Conservation (phyloP, 2,329 filamentous ascomycete species). For the Apiospora hydei region DNA sequence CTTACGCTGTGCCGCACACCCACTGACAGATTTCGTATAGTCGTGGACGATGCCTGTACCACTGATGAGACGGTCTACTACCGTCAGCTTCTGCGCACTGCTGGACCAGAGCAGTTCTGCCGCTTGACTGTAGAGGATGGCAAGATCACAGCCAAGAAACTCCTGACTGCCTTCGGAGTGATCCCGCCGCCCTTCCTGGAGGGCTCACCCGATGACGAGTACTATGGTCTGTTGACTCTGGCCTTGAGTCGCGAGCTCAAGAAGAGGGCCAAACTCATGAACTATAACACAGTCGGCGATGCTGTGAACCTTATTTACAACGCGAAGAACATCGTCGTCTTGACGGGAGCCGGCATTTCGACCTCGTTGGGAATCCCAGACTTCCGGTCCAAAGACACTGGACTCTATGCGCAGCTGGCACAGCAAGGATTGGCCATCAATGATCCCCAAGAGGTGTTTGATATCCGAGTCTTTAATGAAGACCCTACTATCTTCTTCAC, state of each 20-base stretch:
- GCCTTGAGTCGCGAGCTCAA: constrained; percentile 82
- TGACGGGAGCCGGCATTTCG: constrained; percentile 95
- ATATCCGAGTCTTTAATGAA: constrained; percentile 84
- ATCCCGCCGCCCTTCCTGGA: constrained; percentile 77
- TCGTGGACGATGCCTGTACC: constrained; percentile 35
- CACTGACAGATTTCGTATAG: constrained; percentile 30
- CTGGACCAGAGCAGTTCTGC: constrained; percentile 82
- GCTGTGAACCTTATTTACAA: constrained; percentile 78
- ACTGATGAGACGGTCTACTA: constrained; percentile 73
- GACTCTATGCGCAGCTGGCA: constrained; percentile 85
- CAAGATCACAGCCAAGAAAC: constrained; percentile 77
- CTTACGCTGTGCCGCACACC: neutral
- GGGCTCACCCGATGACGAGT: constrained; percentile 74
- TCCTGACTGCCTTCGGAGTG: constrained; percentile 87
- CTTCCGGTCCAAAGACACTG: constrained; percentile 91
- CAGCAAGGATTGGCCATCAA: constrained; percentile 72
- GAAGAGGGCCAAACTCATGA: constrained; percentile 78
- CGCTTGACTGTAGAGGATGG: constrained; percentile 73
- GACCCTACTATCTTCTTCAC: constrained; percentile 92
- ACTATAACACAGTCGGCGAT: constrained; percentile 88
- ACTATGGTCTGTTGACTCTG: constrained; percentile 76
- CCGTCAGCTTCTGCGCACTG: constrained; percentile 73
- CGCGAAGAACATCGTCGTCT: constrained; percentile 85
- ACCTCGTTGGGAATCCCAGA: constrained; percentile 97
- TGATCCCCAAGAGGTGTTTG: constrained; percentile 95